phyloP scores from a whole-genome alignment of 1,139 yeast species.

The Debaryomyces udenii region DNA sequence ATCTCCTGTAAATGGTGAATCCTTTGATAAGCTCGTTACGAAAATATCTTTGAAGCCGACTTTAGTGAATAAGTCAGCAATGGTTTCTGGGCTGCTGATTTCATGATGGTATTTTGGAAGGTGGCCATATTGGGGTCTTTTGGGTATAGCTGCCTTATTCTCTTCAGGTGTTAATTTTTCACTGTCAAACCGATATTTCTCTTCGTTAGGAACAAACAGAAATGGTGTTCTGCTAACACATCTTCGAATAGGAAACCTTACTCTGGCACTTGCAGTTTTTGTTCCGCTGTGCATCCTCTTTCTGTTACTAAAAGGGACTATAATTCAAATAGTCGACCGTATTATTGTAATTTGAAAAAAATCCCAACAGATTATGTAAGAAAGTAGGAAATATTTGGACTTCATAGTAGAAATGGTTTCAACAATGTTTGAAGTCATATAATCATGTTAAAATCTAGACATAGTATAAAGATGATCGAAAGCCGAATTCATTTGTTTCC shows the following conservation, averaged over 20 bases:
- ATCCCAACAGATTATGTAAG: not conserved
- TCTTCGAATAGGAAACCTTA: not conserved
- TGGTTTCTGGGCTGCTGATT: conserved; percentile 38
- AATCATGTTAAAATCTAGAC: too few relatives aligned
- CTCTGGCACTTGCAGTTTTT: not conserved
- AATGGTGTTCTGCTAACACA: conserved; percentile 9
- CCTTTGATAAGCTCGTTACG: conserved; percentile 31
- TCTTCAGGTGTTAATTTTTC: conserved; percentile 36
- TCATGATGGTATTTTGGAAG: conserved; percentile 30
- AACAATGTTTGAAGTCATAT: too few relatives aligned
- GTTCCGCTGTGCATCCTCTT: not conserved
- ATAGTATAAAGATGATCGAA: too few relatives aligned
- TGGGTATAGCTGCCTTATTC: conserved; percentile 39
- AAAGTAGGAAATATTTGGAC: too few relatives aligned
- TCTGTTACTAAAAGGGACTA: too few relatives aligned
- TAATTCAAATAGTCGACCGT: too few relatives aligned
- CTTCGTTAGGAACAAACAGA: conserved; percentile 40
- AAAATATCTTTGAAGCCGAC: conserved; percentile 34
- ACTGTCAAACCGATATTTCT: conserved; percentile 33
- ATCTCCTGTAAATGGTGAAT: conserved; percentile 36
- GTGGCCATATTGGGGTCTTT: conserved; percentile 23
- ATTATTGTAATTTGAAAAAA: too few relatives aligned
- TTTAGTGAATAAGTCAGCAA: conserved; percentile 36
- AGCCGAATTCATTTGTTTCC: too few relatives aligned
- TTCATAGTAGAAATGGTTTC: too few relatives aligned